Evolutionary conservation across 2,329 filamentous ascomycete species (phyloP), one percentile per base, ranked within the genome.

Genomic region (Sporothrix luriei): DNA sequence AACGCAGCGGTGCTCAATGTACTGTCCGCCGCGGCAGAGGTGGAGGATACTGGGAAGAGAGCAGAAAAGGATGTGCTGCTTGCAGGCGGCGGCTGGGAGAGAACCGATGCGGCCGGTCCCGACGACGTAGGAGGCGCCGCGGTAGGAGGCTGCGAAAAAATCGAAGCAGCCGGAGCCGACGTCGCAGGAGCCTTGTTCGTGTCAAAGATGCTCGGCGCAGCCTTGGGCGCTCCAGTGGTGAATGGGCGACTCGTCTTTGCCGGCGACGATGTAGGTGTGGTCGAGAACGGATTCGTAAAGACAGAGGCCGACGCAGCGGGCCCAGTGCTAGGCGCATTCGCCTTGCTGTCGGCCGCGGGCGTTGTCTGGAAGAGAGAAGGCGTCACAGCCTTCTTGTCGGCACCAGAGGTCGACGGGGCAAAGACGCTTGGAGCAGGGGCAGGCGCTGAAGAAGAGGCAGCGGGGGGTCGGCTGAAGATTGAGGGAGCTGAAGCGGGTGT

Each of bases 401-500:
- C 11, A 2, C 46, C 16, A 16, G 43, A 5, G 49, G 1, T 16
- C 2, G 14, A 24, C 14, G 33, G 61, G 3, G 43, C n/a, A 43
- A 69, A 69, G 26, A 69, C 26, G 43, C 61, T 69, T 13, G 68
- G 14, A 3, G 68, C 40, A 29, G 59, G 43, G 14, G 59, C 49
- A n/a, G 48, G 11, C 6, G 54, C 14, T 2, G 67, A 24, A 26
- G 67, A 11, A 1, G 29, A 33, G 10, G 61, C 24, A 38, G 61
- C 33, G 0, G 62, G 24, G 40, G 51, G 1, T 4, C 24, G 48
- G 33, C 21, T 54, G 48, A 61, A 43, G 57, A 43, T 43, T 9
- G 61, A 49, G 14, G 68, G 24, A 7, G 40, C n/a, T 1, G 48
- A 19, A 0, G 54, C 19, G 16, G 54, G 14, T 13, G 66, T 10